Evolutionary conservation across 129 eudicot genomes (phyloP).

Genomic region (Flaveria robusta): DNA sequence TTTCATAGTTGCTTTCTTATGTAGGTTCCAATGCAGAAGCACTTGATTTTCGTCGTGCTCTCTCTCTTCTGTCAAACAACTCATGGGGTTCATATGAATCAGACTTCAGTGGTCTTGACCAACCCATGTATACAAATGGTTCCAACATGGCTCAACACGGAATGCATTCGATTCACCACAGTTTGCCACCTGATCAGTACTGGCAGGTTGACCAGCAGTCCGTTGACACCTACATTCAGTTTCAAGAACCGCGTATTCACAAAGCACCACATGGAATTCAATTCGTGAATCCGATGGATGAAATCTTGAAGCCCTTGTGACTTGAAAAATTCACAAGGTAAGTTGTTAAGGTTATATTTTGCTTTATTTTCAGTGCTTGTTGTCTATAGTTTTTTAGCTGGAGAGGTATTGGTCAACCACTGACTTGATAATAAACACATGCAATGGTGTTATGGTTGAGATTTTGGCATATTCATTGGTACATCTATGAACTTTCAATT

Average conservation of each 20-base stretch:
- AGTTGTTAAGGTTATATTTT: constrained; percentile 12
- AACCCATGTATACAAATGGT: constrained; percentile 43
- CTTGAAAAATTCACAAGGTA: background rate
- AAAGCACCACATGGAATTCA: constrained; percentile 31
- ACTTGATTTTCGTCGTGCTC: constrained; percentile 80
- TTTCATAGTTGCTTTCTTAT: background rate
- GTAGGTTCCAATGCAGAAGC: constrained; percentile 30
- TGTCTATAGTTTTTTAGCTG: constrained; percentile 16
- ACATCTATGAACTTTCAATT: background rate
- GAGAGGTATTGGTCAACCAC: constrained; percentile 8
- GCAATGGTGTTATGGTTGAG: constrained; percentile 19
- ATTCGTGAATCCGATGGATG: constrained; percentile 28
- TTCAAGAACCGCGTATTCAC: constrained; percentile 43
- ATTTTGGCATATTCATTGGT: constrained; percentile 28
- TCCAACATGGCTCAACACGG: constrained; percentile 33
- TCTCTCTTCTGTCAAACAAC: constrained; percentile 98
- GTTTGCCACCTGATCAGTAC: constrained; percentile 48
- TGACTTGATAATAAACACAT: constrained; percentile 16
- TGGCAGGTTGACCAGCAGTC: constrained; percentile 61
- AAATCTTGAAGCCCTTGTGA: constrained; percentile 42
- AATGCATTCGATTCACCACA: constrained; percentile 46
- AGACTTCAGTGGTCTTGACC: constrained; percentile 37
- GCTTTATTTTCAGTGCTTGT: background rate
- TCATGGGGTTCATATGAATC: constrained; percentile 61
- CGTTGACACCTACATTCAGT: constrained; percentile 30